phyloP scores from a whole-genome alignment of 2,329 filamentous ascomycete genomes.

The Dactylellina leptospora region DNA sequence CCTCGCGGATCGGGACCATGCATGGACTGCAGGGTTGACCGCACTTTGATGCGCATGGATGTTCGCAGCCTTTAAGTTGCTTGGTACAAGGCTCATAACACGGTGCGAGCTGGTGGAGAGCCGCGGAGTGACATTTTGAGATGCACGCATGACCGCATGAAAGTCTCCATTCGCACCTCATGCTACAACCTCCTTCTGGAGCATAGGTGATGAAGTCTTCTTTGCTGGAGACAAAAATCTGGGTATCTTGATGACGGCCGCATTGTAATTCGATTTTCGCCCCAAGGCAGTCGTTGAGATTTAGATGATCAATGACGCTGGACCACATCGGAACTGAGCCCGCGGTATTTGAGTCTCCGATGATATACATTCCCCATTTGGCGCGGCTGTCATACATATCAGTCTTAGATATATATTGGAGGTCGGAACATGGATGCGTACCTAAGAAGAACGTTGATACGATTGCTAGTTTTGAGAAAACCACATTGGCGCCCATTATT shows the following conservation, averaged over 20 bases:
- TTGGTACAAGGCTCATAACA: conserved; percentile 59
- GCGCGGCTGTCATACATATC: conserved; percentile 76
- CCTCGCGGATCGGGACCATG: conserved; percentile 21
- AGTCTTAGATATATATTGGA: conserved; percentile 55
- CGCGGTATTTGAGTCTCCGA: conserved; percentile 72
- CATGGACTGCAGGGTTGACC: conserved; percentile 55
- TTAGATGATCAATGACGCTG: conserved; percentile 63
- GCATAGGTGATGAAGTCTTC: conserved; percentile 68
- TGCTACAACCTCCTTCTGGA: conserved; percentile 71
- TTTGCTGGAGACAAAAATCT: conserved; percentile 65
- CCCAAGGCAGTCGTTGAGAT: conserved; percentile 64
- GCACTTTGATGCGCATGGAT: conserved; percentile 60
- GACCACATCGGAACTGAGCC: conserved; percentile 67
- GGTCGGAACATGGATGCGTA: conserved; percentile 10
- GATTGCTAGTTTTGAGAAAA: conserved; percentile 55
- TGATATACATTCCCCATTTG: conserved; percentile 75
- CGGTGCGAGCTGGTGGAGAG: conserved; percentile 57
- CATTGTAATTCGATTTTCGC: conserved; percentile 67
- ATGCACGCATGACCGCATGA: conserved; percentile 55
- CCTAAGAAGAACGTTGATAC: conserved; percentile 55
- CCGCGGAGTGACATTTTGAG: conserved; percentile 57
- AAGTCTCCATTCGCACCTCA: conserved; percentile 62
- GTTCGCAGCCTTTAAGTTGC: conserved; percentile 57
- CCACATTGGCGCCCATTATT: conserved; percentile 69
- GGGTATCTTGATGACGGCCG: conserved; percentile 67